Evolutionary conservation across 345 rosid species (phyloP).

Genomic region (Eutrema heterophyllum): DNA sequence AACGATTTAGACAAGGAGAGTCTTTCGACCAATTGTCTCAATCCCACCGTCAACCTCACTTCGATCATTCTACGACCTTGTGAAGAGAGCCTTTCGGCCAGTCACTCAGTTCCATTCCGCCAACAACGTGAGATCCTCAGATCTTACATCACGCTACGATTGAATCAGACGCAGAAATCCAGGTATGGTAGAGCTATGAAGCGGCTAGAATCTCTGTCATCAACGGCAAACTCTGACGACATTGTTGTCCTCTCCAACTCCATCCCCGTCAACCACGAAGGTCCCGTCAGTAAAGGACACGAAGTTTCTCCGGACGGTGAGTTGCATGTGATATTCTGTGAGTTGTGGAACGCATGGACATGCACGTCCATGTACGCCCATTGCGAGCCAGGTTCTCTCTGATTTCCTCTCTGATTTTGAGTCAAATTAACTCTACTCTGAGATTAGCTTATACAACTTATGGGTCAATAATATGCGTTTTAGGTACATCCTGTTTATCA

Average conservation of each 20-base stretch:
- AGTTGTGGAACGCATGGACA: conserved; percentile 89
- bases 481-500: conserved; percentile 93
- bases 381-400: conserved; percentile 42
- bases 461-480: not conserved
- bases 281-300: conserved; percentile 64
- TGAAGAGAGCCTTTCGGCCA: no score
- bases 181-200: conserved; percentile 65
- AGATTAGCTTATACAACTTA: not conserved
- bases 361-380: conserved; percentile 69
- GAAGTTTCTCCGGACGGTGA: conserved; percentile 74
- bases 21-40: no score
- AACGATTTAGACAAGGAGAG: no score
- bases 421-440: not conserved
- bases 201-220: conserved; percentile 56
- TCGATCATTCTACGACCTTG: no score
- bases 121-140: no score
- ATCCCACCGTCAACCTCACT: no score
- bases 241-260: conserved; percentile 55
- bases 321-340: conserved; percentile 76
- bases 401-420: not conserved
- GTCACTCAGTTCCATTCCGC: no score
- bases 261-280: conserved; percentile 71
- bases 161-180: conserved; percentile 72
- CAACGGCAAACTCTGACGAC: conserved; percentile 44
- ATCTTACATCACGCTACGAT: no score